These are phyloP conservation scores for Cladophialophora psammophila DNA, from an alignment of 2,329 filamentous ascomycete genomes.

Conservation along the genomic window DNA sequence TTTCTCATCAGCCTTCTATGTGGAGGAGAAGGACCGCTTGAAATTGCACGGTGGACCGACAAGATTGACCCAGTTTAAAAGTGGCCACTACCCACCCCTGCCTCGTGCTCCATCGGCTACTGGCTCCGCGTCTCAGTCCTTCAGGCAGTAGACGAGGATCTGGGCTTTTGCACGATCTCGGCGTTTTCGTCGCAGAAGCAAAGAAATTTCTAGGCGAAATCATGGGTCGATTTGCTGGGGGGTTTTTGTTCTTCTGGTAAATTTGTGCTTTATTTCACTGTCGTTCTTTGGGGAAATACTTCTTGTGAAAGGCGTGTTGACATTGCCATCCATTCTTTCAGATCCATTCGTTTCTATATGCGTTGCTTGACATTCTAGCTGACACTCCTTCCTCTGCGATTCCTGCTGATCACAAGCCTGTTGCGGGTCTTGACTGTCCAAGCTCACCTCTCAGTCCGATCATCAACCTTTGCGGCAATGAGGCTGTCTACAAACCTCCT, in stretches of 20 bases:
- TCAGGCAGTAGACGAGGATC: not conserved
- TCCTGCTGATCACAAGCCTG: not conserved
- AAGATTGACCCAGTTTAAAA: slow-evolving; percentile 7
- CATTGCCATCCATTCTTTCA: slow-evolving; percentile 11
- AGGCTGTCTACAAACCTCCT: slow-evolving; percentile 62
- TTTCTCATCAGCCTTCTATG: not conserved
- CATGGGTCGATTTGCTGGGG: not conserved
- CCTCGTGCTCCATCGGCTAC: slow-evolving; percentile 1
- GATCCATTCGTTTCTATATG: not conserved
- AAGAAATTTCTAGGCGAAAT: slow-evolving; percentile 3
- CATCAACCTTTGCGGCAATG: not conserved
- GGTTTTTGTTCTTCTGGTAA: not conserved
- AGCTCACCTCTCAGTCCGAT: not conserved
- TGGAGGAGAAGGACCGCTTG: slow-evolving; percentile 9
- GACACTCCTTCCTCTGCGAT: not conserved
- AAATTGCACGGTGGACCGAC: slow-evolving; percentile 14
- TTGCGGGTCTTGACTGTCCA: not conserved
- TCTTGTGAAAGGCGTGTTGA: slow-evolving; percentile 5
- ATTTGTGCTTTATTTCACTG: not conserved
- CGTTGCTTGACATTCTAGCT: not conserved
- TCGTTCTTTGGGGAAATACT: not conserved
- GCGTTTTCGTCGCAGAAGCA: slow-evolving; percentile 1
- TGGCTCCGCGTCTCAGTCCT: slow-evolving; percentile 10
- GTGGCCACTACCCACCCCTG: slow-evolving; percentile 16
- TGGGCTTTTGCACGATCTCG: slow-evolving; percentile 15